A percentile compares a stretch with the other conserved stretches of the same genome.
Conservation (phyloP, 2,329 filamentous ascomycete genomes). For the Phialophora chinensis region DNA sequence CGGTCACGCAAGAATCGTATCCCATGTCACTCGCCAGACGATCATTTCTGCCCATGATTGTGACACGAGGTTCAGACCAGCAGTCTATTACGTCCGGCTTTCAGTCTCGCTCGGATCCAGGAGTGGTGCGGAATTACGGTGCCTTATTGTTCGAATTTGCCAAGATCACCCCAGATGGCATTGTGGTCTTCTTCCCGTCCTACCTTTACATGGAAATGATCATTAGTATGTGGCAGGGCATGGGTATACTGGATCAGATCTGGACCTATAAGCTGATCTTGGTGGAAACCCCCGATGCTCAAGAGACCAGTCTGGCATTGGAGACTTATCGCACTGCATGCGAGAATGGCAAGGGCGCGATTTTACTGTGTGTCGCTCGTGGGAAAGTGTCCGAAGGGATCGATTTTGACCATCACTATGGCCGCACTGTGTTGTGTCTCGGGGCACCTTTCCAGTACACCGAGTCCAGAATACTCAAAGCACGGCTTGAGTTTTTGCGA, state of each 20-base stretch:
- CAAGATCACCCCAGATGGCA: conserved; percentile 91
- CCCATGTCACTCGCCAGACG: conserved; percentile 91
- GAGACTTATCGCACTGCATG: conserved; percentile 98
- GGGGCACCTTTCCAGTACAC: conserved; percentile 99
- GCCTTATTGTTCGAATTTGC: conserved; percentile 92
- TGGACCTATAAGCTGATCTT: conserved; percentile 99
- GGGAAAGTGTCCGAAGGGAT: conserved; percentile 98
- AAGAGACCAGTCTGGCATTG: conserved; percentile 92
- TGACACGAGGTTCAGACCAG: conserved; percentile 93
- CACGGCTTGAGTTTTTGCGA: conserved; percentile 90
- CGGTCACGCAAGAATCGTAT: conserved; percentile 96
- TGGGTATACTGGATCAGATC: conserved; percentile 95
- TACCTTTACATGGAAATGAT: conserved; percentile 99
- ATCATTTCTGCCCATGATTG: conserved; percentile 98
- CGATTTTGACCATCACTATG: conserved; percentile 99
- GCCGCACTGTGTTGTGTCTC: conserved; percentile 92
- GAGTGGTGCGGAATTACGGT: conserved; percentile 96
- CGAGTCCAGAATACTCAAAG: conserved; percentile 94
- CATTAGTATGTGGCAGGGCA: conserved; percentile 98
- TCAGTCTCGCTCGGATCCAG: conserved; percentile 91
- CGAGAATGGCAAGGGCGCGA: conserved; percentile 92
- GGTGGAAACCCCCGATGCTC: conserved; percentile 95
- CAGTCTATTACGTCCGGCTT: conserved; percentile 92
- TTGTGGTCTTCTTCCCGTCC: conserved; percentile 99
- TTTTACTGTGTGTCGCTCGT: conserved; percentile 91